Evolutionary conservation across 192 early-diverging fungal species (phyloP), one percentile per base, ranked within the genome.

Genomic region (Coemansia pectinata): DNA sequence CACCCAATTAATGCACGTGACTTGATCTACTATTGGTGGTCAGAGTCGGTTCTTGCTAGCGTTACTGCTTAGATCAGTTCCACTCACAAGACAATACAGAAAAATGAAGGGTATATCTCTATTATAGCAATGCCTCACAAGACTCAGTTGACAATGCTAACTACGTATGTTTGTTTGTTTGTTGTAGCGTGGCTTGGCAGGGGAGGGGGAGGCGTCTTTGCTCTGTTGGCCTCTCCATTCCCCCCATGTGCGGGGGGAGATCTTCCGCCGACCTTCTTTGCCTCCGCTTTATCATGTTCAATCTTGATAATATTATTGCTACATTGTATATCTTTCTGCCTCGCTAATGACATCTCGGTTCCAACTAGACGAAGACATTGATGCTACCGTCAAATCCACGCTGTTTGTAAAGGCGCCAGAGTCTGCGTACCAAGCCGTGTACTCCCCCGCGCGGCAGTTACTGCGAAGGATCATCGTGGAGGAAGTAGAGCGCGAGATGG

Each of bases 361-460:
- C 48, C 83, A 85, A 64, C 83, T 80, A 1, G 83, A 80, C 74
- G 78, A 85, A 40, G 78, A 80, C 63, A 69, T 69, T 40, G 74
- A 76, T 42, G 67, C 68, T 5, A 50, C 44, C 9, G 38, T 9
- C 59, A 40, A 61, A 17, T 7, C 59, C 36, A 27, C 39, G 23
- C 7, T 41, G 9, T 79, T 74, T 69, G 25, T 64, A 52, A 62
- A 72, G 39, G 70, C 72, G 41, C 71, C 75, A 19, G 80, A 81
- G 34, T 34, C 78, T 27, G 78, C 69, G 14, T 81, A 79, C 17
- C 66, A 70, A 39, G 70, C 66, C 4, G 74, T 77, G 52, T 81
- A 86, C 71, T 83, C 76, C 23, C 72, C 67, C 33, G 6, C 48
- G 11, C 55, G 76, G 44, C 72, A 68, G 53, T 60, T 45, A 9